Evolutionary conservation across 345 rosid genomes (phyloP), one percentile per base, ranked within the genome.

Genomic region (Rhizophora mangle): DNA sequence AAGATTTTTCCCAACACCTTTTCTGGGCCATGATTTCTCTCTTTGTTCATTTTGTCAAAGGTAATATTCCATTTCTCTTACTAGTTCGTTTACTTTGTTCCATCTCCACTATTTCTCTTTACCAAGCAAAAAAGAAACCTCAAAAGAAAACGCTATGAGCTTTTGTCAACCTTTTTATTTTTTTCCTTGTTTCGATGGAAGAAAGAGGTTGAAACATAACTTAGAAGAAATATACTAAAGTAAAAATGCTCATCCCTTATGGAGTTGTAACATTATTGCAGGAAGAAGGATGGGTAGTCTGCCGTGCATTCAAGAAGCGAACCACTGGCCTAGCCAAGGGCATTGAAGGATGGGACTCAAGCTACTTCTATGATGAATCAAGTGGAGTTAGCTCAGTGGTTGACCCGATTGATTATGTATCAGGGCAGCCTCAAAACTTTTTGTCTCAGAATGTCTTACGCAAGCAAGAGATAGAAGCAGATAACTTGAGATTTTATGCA

Each of bases 261-360:
- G 15, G 46, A 43, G 18, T 59, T 5, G 21, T 37, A 9, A 66
- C 56, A 24, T 58, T 34, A 11, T 43, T 76, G 46, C 83, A 94
- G 98, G 98, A 94, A 82, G 98, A 94, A 83, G 98, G 96, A 61
- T 94, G 98, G 97, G 98, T 91, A 9, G 96, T 94, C 68, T 94
- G 98, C 72, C 85, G 98, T 22, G 98, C 98, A 62, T 94, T 94
- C 84, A 94, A 89, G 85, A 94, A 94, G 77, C 72, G 79, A 82
- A 66, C 76, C 47, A 85, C 54, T 10, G 81, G 84, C 6, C 91
- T 81, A 74, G 73, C 70, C 55, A 94, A 89, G 85, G 82, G 67
- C 83, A 69, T 73, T 2, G 91, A 87, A 72, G 85, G 77, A 9
- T 88, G 96, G 91, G 90, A 79, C 59, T 80, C 93, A 7, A 82